Evolutionary conservation across 139 green algal genomes (phyloP).

Genomic region (Tetradesmus lagerheimii): DNA sequence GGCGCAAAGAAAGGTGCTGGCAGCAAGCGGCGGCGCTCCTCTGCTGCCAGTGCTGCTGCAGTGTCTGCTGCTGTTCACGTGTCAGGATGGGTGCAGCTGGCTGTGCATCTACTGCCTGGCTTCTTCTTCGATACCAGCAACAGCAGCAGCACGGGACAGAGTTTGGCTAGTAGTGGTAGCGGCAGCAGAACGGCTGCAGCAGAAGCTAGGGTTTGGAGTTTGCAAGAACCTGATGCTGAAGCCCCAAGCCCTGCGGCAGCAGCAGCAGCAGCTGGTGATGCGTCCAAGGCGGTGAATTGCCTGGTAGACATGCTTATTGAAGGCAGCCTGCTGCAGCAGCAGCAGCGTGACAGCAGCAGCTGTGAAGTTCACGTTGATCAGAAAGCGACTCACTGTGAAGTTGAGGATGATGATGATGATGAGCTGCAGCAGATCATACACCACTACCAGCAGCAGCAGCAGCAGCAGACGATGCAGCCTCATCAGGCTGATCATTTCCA

Average conservation of each 20-base stretch:
- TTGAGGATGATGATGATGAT: background rate
- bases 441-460: conserved; percentile 2
- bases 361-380: background rate
- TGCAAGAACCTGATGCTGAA: background rate
- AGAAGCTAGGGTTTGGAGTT: background rate
- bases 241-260: background rate
- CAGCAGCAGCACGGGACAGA: background rate
- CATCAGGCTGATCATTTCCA: background rate
- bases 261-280: background rate
- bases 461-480: background rate
- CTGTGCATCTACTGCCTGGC: conserved; percentile 5
- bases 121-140: conserved; percentile 3
- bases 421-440: background rate
- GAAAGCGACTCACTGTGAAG: background rate
- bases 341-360: conserved; percentile 3
- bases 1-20: background rate
- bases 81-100: background rate
- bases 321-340: background rate
- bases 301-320: conserved; percentile 9
- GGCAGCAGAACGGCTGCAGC: background rate
- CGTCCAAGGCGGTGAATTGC: background rate
- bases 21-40: background rate
- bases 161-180: background rate
- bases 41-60: conserved; percentile 4
- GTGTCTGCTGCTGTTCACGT: background rate